Base-by-base conservation (phyloP, 2,329 filamentous ascomycete species). In the Curvularia lunata region DNA sequence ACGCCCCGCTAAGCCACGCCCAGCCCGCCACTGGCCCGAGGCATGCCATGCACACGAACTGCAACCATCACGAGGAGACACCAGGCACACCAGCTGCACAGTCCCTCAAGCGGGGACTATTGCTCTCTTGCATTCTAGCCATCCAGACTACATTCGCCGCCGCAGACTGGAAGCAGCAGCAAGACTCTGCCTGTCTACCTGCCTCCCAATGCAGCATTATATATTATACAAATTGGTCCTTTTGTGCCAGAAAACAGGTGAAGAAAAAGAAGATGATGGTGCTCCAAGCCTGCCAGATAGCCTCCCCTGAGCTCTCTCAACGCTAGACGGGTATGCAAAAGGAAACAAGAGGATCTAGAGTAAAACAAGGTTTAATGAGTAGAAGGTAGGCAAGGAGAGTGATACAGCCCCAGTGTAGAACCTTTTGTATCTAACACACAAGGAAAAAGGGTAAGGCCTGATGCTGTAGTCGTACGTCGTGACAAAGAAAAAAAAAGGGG, bases 191-290 rank as follows among this genome's bases (percentile, higher is more conserved):
- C 23, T 45, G 54, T n/a, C n/a, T n/a, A n/a, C 18, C 59, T 52
- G 38, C 51, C 51, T 42, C 56, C 40, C 56, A 43, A 52, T 37
- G 67, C 66, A 68, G 67, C 66, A 70, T 72, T 68, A 69, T 48
- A 59, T 69, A 71, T 68, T 72, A 72, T 66, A 71, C 66, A 69
- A 43, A 54, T 50, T 32, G 18, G 21, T 38, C 38, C 27, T 19
- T 38, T 45, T 38, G 30, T 54, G 37, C 47, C 52, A 53, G 49
- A 53, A 37, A 30, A 47, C 18, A 25, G 48, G 48, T 32, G 21
- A 45, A 58, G 45, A 49, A 46, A n/a, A 28, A 21, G 38, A 56
- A 10, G 59, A 54, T 52, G 48, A 53, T 54, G 37, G 54, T 47
- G 46, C 55, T 45, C 52, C 58, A 54, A 63, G 38, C 54, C 54